Evolutionary conservation across 73 alveolate genomes (phyloP).

Genomic region (Symbiodinium pilosum): DNA sequence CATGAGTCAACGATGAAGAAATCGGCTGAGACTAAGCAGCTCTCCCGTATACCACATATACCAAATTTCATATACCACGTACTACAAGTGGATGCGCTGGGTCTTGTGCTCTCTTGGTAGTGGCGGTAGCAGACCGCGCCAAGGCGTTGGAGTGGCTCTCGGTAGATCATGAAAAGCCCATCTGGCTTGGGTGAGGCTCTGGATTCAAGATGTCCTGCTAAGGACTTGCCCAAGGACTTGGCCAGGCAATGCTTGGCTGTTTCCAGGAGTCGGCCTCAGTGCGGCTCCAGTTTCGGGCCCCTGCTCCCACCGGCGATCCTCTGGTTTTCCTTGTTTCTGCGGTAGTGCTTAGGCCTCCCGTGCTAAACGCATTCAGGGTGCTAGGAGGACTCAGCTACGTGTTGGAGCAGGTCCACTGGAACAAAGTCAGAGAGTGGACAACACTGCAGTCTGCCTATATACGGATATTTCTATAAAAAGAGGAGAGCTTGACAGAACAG

Average conservation of each 20-base stretch:
- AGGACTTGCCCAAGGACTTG: too few relatives aligned
- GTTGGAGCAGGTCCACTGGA: not conserved
- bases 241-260: slow-evolving; percentile 20
- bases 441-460: not conserved
- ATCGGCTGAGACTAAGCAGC: too few relatives aligned
- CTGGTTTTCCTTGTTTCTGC: not conserved
- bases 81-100: not conserved
- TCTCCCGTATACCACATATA: too few relatives aligned
- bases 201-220: not conserved
- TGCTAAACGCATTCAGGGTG: not conserved
- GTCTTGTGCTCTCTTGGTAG: not conserved
- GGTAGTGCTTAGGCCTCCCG: not conserved
- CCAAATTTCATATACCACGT: too few relatives aligned
- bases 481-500: not conserved
- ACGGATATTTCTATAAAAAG: not conserved
- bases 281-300: slow-evolving; percentile 12
- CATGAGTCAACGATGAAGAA: too few relatives aligned
- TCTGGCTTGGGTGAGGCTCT: not conserved
- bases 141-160: not conserved
- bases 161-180: not conserved
- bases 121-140: slow-evolving; percentile 15
- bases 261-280: not conserved
- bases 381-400: not conserved
- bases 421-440: not conserved
- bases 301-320: not conserved